A percentile compares a stretch with the other conserved stretches of the same genome.
These are phyloP conservation scores for Mixia osmundae DNA, from an alignment of 1,284 basidiomycete species.

Conservation along the genomic window DNA sequence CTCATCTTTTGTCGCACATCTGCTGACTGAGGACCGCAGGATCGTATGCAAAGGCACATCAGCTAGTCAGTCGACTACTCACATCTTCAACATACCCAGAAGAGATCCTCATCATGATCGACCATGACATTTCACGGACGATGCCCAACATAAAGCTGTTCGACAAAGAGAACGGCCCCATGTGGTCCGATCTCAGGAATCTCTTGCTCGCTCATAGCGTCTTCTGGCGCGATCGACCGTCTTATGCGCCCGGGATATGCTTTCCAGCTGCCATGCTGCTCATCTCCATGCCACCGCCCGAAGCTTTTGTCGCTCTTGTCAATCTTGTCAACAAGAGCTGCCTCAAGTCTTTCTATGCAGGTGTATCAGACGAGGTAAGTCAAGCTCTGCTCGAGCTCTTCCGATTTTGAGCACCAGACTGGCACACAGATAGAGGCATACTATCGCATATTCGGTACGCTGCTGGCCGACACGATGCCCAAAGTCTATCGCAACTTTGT, in stretches of 20 bases:
- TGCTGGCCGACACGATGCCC: conserved; percentile 35
- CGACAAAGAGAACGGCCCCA: conserved; percentile 47
- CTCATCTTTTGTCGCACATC: conserved; percentile 1
- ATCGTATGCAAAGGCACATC: conserved; percentile 39
- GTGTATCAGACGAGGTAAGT: conserved; percentile 54
- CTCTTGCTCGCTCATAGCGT: conserved; percentile 80
- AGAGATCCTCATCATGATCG: conserved; percentile 43
- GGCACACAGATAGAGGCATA: conserved; percentile 18
- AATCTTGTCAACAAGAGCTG: conserved; percentile 73
- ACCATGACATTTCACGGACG: conserved; percentile 50
- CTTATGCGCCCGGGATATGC: conserved; percentile 32
- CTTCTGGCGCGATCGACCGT: conserved; percentile 36
- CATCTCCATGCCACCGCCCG: conserved; percentile 48
- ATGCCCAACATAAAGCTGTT: conserved; percentile 79
- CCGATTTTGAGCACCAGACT: background rate
- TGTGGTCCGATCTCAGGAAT: conserved; percentile 67
- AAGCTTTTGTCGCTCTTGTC: conserved; percentile 62
- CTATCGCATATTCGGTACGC: conserved; percentile 62
- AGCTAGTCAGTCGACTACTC: conserved; percentile 48
- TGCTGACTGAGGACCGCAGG: conserved; percentile 3
- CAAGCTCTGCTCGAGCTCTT: background rate
- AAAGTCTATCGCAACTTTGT: conserved; percentile 68
- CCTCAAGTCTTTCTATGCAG: conserved; percentile 62
- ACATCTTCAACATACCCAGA: conserved; percentile 46
- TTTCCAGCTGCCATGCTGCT: conserved; percentile 26